Conservation (phyloP, 768 basidiomycete genomes). For the Suillus subalutaceus region DNA sequence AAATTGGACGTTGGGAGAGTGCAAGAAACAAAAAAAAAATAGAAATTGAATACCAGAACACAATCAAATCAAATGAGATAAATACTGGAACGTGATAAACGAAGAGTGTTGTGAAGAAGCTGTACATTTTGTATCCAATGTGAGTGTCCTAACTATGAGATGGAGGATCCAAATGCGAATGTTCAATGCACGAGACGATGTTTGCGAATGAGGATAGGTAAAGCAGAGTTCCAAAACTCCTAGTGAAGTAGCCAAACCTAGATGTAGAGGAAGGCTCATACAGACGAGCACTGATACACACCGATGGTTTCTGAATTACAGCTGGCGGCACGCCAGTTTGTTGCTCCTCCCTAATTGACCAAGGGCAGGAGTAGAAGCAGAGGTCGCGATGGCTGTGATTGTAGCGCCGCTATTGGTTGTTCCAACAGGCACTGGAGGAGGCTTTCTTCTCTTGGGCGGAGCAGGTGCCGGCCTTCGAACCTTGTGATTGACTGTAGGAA, state of each 20-base stretch:
- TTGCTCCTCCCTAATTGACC: conserved; percentile 23
- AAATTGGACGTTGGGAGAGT: not conserved
- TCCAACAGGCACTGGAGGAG: conserved; percentile 66
- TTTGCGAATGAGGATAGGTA: not conserved
- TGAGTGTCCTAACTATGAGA: conserved; percentile 2
- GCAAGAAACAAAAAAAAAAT: not conserved
- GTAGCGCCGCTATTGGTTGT: conserved; percentile 53
- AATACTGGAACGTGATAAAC: not conserved
- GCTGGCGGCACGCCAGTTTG: not conserved
- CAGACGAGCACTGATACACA: not conserved
- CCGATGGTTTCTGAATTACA: not conserved
- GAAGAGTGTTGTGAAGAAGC: not conserved
- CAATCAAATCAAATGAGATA: not conserved
- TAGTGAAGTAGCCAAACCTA: not conserved
- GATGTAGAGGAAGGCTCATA: not conserved
- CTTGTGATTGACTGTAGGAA: conserved; percentile 21
- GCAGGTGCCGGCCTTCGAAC: conserved; percentile 63
- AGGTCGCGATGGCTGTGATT: conserved; percentile 59
- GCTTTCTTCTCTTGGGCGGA: conserved; percentile 68
- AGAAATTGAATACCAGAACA: not conserved
- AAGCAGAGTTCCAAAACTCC: not conserved
- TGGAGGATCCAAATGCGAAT: conserved; percentile 1
- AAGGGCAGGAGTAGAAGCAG: conserved; percentile 29
- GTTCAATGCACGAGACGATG: conserved; percentile 1
- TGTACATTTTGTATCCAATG: conserved; percentile 8